Evolutionary conservation across 768 basidiomycete species (phyloP), one percentile per base, ranked within the genome.

Genomic region (Suillus tomentosus): DNA sequence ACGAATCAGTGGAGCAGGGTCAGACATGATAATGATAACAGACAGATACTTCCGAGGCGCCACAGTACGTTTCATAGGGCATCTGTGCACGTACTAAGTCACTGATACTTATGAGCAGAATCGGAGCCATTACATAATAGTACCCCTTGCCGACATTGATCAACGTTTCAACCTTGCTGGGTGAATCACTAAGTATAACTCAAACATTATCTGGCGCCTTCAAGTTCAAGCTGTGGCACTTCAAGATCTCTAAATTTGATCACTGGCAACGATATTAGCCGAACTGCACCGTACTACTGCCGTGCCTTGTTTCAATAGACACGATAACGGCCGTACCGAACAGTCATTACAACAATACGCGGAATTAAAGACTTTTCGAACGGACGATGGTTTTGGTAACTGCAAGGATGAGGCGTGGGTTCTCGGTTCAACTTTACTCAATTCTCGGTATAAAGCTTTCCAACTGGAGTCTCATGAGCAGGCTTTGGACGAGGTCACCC

Each of bases 231-330:
- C 36, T 53, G 51, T 48, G 47, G 22, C 22, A 14, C 22, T 7
- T 50, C 14, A 22, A 43, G 43, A 50, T 3, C 14, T 51, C 27
- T 24, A 1, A 24, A 17, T 7, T 6, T 3, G 50, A 8, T 43
- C 15, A 7, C 42, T 43, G 45, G 11, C 11, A 22, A 22, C 22
- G 2, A 24, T 50, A n/a, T 6, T 9, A 48, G 14, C 48, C 48
- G 48, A 14, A 50, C 48, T 24, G 24, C 11, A 31, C 0, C 8
- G n/a, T 50, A 14, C 5, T 14, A 22, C n/a, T 13, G 1, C 48
- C 10, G 64, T 62, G 42, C 64, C 64, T 65, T 11, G 11, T 34
- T 39, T 62, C 45, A 36, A 61, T 62, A 39, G 22, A 57, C 22
- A 57, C 36, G 36, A 39, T 10, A 54, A 11, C 10, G 17, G 31